Evolutionary conservation across 225 moss, liverwort and hornwort genomes (phyloP), one percentile per base, ranked within the genome.

Genomic region (Marchantia polymorpha): DNA sequence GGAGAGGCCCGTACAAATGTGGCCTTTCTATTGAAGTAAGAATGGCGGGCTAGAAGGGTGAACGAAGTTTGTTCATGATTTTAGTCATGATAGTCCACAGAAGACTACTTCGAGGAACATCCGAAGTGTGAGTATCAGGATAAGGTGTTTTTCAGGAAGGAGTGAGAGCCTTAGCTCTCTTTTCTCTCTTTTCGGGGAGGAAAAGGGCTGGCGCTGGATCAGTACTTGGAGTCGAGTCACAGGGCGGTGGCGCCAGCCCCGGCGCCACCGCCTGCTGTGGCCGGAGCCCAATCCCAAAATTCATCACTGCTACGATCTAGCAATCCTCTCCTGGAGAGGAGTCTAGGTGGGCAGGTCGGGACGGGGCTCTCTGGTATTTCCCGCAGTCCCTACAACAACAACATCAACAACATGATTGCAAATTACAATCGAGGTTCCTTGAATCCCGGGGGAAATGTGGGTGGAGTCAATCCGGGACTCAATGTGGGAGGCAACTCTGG

Each of bases 131-230:
- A 78, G 16, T 52, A 73, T 20, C 31, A 30, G 17, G 27, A 74
- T 29, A 23, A 79, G 26, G 69, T 52, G 49, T 14, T 55, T 51
- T 75, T 59, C 73, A 60, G 68, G 63, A 52, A 65, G 61, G 77
- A 78, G 74, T 20, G 78, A 64, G 69, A 79, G 82, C 66, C n/a
- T 50, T 63, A 19, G 74, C 83, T 81, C 81, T 71, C 64, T 65
- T 73, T 78, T 75, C 64, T 64, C 77, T 75, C 81, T 75, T 83
- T 69, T 74, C 63, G 51, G 71, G 83, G 75, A 75, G 78, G 59
- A 48, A 79, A 88, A 79, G 85, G 69, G 83, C 83, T 83, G 88
- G 88, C 88, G 88, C 88, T 88, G 88, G 88, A 88, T 85, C 88
- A 88, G 82, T 88, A 85, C 68, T 75, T 86, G 82, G 88, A 88